Percentiles rank a stretch among this genome's conserved stretches.
Conservation (phyloP, 768 basidiomycete genomes). For the Boletales sp. region DNA sequence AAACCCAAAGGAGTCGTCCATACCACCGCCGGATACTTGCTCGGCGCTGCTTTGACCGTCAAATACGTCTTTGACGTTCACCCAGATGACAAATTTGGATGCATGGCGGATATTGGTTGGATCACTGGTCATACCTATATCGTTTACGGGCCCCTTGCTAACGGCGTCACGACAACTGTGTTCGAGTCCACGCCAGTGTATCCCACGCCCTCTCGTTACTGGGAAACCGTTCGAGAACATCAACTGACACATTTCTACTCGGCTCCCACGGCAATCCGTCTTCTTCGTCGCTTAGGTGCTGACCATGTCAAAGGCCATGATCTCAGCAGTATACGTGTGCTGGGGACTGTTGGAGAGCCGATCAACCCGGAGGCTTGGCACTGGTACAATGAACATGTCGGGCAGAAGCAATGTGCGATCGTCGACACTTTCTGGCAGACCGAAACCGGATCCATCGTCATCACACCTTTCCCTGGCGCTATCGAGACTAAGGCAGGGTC, state of each 20-base stretch:
- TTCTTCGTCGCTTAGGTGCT: constrained; percentile 80
- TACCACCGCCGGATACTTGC: constrained; percentile 85
- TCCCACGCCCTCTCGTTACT: constrained; percentile 94
- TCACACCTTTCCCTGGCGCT: constrained; percentile 95
- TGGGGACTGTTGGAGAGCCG: constrained; percentile 95
- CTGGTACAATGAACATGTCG: constrained; percentile 97
- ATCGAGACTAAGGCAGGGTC: constrained; percentile 95
- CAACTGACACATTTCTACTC: constrained; percentile 96
- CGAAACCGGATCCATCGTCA: constrained; percentile 93
- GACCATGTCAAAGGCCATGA: constrained; percentile 84
- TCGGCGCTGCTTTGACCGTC: constrained; percentile 86
- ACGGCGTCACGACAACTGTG: constrained; percentile 79
- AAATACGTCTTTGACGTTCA: constrained; percentile 99
- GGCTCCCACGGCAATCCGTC: constrained; percentile 91
- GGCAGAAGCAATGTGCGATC: constrained; percentile 81
- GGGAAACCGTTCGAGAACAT: constrained; percentile 92
- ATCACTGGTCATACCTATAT: constrained; percentile 98
- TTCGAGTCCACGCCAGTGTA: constrained; percentile 98
- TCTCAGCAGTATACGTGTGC: constrained; percentile 75
- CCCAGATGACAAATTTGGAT: constrained; percentile 92
- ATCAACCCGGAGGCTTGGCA: constrained; percentile 99
- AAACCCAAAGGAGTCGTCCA: constrained; percentile 98
- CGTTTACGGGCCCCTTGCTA: constrained; percentile 90
- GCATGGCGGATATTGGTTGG: constrained; percentile 99
- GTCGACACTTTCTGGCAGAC: constrained; percentile 99